Percentiles rank a stretch among this genome's conserved stretches.
Conservation (phyloP, 1,139 yeast genomes). For the Tardiomyces depauwii region DNA sequence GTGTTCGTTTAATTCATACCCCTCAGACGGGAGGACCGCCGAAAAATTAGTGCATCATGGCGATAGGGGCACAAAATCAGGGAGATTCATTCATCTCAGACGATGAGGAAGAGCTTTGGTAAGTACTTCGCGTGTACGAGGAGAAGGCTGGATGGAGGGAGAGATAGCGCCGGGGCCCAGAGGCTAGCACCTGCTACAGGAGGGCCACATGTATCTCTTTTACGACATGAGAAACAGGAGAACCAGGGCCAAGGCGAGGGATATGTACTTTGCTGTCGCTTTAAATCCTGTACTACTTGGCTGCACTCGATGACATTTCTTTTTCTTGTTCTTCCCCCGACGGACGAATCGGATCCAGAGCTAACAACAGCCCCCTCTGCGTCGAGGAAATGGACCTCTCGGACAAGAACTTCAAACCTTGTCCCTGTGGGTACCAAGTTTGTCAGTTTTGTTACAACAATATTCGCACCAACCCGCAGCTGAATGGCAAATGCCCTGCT, state of each 20-base stretch:
- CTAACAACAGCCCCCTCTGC: constrained; percentile 58
- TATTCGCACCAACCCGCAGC: constrained; percentile 87
- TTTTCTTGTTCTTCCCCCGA: too few species aligned
- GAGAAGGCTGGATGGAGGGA: background rate
- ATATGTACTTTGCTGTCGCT: too few species aligned
- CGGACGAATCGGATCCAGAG: background rate
- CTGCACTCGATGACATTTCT: too few species aligned
- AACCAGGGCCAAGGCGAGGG: too few species aligned
- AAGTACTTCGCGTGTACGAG: constrained; percentile 28
- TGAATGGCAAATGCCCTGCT: constrained; percentile 95
- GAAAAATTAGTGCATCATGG: too few species aligned
- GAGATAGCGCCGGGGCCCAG: too few species aligned
- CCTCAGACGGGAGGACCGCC: too few species aligned
- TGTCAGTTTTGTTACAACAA: constrained; percentile 98
- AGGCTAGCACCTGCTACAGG: background rate
- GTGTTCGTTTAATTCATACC: too few species aligned
- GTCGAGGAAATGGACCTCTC: constrained; percentile 96
- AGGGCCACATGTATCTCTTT: too few species aligned
- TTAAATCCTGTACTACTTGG: background rate
- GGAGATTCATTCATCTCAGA: constrained; percentile 52
- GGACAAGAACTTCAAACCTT: constrained; percentile 93
- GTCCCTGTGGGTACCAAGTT: constrained; percentile 98
- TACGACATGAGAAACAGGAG: too few species aligned
- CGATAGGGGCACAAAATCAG: too few species aligned
- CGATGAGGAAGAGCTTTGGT: constrained; percentile 72